Evolutionary conservation across 306 rosid species (phyloP).

Genomic region (Clitoria ternatea): DNA sequence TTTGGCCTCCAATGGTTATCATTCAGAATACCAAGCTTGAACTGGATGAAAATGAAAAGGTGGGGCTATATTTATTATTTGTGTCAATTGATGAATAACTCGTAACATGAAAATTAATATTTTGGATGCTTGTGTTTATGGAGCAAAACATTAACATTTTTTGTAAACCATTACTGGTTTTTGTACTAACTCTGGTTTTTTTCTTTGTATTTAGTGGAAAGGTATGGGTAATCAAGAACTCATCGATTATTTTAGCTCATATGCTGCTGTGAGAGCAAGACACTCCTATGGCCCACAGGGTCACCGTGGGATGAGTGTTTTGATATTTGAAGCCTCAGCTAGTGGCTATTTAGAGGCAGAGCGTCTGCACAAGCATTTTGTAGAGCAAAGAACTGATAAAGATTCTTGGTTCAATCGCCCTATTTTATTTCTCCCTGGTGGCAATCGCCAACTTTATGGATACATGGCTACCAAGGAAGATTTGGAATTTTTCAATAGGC

Average conservation of each 20-base stretch:
- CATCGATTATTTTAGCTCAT: constrained; percentile 55
- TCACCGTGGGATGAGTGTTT: constrained; percentile 81
- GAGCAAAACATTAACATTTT: neutral
- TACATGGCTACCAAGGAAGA: constrained; percentile 74
- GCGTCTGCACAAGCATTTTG: constrained; percentile 70
- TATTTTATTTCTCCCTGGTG: constrained; percentile 44
- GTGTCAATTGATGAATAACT: neutral
- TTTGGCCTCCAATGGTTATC: constrained; percentile 91
- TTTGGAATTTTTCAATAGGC: constrained; percentile 60
- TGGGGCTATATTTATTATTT: constrained; percentile 23
- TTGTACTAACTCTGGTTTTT: constrained; percentile 16
- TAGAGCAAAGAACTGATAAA: constrained; percentile 61
- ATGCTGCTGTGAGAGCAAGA: constrained; percentile 55
- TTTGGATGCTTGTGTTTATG: neutral
- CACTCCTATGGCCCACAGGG: constrained; percentile 92
- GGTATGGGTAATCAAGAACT: constrained; percentile 92
- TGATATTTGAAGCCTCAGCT: constrained; percentile 82
- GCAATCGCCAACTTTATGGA: constrained; percentile 75
- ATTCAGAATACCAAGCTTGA: constrained; percentile 75
- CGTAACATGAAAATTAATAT: neutral
- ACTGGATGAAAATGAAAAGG: constrained; percentile 67
- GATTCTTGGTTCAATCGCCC: constrained; percentile 56
- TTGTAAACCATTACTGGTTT: neutral
- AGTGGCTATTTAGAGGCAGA: constrained; percentile 81
- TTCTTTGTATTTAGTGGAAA: constrained; percentile 43